A percentile compares a stretch with the other conserved stretches of the same genome.
Conservation (phyloP, 2,329 filamentous ascomycete species). For the Cladosporium cucumerinum region DNA sequence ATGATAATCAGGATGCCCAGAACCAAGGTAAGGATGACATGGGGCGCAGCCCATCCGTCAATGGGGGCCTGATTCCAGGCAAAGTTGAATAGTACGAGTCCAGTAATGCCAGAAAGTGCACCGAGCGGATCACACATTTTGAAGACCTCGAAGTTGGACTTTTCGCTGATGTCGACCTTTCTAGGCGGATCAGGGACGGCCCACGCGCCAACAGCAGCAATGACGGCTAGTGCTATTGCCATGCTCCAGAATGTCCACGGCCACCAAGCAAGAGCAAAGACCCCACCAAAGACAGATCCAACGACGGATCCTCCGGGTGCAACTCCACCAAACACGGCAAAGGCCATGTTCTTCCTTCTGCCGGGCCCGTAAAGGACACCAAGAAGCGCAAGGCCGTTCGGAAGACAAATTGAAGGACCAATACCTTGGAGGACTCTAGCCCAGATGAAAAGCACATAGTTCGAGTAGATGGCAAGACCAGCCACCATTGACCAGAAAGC, state of each 20-base stretch:
- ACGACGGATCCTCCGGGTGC: slow-evolving; percentile 37
- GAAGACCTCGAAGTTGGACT: slow-evolving; percentile 23
- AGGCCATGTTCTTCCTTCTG: slow-evolving; percentile 39
- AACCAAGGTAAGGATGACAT: slow-evolving; percentile 30
- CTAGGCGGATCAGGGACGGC: slow-evolving; percentile 15
- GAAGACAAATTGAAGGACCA: slow-evolving; percentile 36
- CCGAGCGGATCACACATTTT: slow-evolving; percentile 21
- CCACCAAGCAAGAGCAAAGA: slow-evolving; percentile 38
- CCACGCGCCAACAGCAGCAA: slow-evolving; percentile 22
- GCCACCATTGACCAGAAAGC: slow-evolving; percentile 41
- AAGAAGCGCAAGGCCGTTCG: slow-evolving; percentile 39
- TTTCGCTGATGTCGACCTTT: slow-evolving; percentile 5
- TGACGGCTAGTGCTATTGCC: slow-evolving; percentile 26
- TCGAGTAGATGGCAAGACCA: slow-evolving; percentile 38
- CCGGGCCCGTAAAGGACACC: slow-evolving; percentile 35
- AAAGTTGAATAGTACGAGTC: slow-evolving; percentile 34
- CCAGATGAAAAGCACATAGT: slow-evolving; percentile 35
- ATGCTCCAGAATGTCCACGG: slow-evolving; percentile 33
- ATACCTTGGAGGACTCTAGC: slow-evolving; percentile 42
- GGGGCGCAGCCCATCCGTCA: slow-evolving; percentile 30
- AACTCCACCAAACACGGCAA: slow-evolving; percentile 37
- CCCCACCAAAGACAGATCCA: slow-evolving; percentile 33
- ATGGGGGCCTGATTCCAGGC: slow-evolving; percentile 34
- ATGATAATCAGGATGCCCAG: slow-evolving; percentile 29
- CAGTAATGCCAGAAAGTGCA: slow-evolving; percentile 29